These are phyloP conservation scores for Aureobasidium subglaciale DNA, from an alignment of 2,329 filamentous ascomycete genomes.

Conservation along the genomic window DNA sequence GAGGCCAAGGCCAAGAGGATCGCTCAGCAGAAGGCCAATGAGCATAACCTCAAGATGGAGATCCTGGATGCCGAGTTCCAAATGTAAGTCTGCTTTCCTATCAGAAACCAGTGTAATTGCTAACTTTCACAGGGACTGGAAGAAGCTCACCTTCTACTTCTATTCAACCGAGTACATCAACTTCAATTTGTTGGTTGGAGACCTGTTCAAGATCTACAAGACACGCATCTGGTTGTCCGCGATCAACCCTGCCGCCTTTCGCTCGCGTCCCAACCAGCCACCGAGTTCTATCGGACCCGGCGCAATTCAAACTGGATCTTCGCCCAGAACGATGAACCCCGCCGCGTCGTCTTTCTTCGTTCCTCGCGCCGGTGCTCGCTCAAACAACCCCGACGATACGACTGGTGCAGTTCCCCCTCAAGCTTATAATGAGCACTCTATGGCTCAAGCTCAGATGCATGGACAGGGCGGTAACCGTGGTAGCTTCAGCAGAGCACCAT, in stretches of 20 bases:
- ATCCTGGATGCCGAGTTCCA: slow-evolving; percentile 98
- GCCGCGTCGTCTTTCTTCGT: slow-evolving; percentile 1
- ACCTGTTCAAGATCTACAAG: slow-evolving; percentile 99
- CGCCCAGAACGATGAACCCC: slow-evolving; percentile 27
- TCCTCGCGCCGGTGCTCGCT: background rate
- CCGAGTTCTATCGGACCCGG: slow-evolving; percentile 32
- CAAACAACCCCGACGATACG: slow-evolving; percentile 7
- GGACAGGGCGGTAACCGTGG: background rate
- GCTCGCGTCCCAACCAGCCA: slow-evolving; percentile 29
- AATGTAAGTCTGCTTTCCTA: slow-evolving; percentile 60
- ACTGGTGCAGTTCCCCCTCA: background rate
- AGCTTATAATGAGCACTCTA: background rate
- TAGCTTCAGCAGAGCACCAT: background rate
- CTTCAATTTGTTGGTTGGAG: slow-evolving; percentile 94
- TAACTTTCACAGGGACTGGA: slow-evolving; percentile 69
- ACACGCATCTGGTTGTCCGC: slow-evolving; percentile 99
- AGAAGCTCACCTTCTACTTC: slow-evolving; percentile 98
- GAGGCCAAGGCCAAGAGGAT: slow-evolving; percentile 96
- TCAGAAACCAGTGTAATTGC: background rate
- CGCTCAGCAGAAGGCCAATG: slow-evolving; percentile 92
- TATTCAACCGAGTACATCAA: slow-evolving; percentile 98
- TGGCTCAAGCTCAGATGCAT: slow-evolving; percentile 2
- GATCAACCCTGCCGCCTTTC: slow-evolving; percentile 92
- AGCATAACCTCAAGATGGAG: slow-evolving; percentile 94
- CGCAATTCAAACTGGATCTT: slow-evolving; percentile 24